phyloP scores from a whole-genome alignment of 2,329 filamentous ascomycete genomes.

The Aureobasidium melanogenum region DNA sequence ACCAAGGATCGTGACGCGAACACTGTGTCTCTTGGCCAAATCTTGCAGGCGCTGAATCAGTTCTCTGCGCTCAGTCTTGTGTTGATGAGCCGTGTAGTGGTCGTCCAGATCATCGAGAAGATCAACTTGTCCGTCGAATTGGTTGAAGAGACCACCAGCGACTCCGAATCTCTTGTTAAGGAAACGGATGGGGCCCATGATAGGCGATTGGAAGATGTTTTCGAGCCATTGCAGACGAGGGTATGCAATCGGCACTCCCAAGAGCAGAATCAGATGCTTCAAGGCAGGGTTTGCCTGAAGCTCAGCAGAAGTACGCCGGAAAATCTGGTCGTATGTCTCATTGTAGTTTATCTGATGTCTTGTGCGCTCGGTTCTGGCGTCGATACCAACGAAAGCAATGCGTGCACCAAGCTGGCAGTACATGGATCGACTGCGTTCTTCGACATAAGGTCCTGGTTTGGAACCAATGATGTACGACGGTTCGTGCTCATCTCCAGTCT shows the following conservation, averaged over 20 bases:
- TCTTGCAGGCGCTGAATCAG: conserved; percentile 59
- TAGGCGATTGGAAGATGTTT: conserved; percentile 76
- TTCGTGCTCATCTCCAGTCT: conserved; percentile 49
- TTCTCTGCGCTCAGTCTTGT: conserved; percentile 77
- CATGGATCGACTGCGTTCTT: conserved; percentile 51
- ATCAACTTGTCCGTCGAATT: conserved; percentile 73
- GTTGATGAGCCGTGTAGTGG: conserved; percentile 79
- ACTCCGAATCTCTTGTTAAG: conserved; percentile 85
- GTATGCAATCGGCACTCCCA: conserved; percentile 63
- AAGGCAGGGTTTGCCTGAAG: conserved; percentile 46
- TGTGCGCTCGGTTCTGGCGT: conserved; percentile 64
- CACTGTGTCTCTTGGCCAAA: conserved; percentile 45
- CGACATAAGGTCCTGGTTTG: conserved; percentile 60
- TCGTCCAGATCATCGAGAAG: conserved; percentile 57
- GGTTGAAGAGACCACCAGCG: conserved; percentile 79
- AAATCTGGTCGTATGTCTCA: conserved; percentile 54
- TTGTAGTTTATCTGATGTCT: conserved; percentile 86
- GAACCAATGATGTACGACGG: conserved; percentile 69
- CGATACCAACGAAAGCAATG: conserved; percentile 53
- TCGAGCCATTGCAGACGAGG: conserved; percentile 89
- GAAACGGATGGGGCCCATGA: conserved; percentile 83
- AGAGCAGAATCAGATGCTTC: conserved; percentile 53
- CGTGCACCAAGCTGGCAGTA: conserved; percentile 57
- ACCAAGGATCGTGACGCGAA: conserved; percentile 53
- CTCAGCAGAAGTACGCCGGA: conserved; percentile 45